These are phyloP conservation scores for Gaeumannomyces tritici DNA, from an alignment of 2,329 filamentous ascomycete species.

Conservation along the genomic window DNA sequence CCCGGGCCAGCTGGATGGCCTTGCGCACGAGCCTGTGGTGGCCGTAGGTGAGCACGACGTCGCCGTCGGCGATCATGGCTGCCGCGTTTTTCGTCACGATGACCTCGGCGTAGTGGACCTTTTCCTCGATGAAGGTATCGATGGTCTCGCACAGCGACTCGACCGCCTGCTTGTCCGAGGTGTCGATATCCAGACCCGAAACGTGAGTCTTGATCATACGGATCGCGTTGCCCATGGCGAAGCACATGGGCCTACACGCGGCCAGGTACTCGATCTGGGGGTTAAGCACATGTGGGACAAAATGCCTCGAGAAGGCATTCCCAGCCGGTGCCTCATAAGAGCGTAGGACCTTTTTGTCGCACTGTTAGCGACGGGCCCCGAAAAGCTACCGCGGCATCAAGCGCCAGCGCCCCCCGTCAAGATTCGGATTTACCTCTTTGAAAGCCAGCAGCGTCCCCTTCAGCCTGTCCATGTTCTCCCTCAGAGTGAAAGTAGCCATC, in stretches of 20 bases:
- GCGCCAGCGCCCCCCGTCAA: background rate
- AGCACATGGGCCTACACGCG: constrained; percentile 88
- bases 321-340: constrained; percentile 84
- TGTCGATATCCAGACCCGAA: constrained; percentile 78
- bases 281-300: constrained; percentile 83
- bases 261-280: constrained; percentile 93
- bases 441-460: constrained; percentile 84
- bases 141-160: constrained; percentile 68
- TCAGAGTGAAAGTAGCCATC: constrained; percentile 80
- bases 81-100: constrained; percentile 73
- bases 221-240: constrained; percentile 95
- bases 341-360: constrained; percentile 62
- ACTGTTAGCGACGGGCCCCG: constrained; percentile 7
- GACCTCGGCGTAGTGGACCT: constrained; percentile 76
- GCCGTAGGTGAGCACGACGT: constrained; percentile 79
- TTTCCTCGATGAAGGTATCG: constrained; percentile 82
- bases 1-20: constrained; percentile 64
- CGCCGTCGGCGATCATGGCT: constrained; percentile 66
- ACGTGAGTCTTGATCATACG: constrained; percentile 90
- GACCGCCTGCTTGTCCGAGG: constrained; percentile 75
- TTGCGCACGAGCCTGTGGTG: constrained; percentile 80
- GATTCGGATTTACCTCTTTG: constrained; percentile 54
- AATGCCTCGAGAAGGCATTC: constrained; percentile 78
- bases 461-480: constrained; percentile 80
- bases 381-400: background rate